Conservation (phyloP, 75 land plant genomes). For the Cunninghamia lanceolata region DNA sequence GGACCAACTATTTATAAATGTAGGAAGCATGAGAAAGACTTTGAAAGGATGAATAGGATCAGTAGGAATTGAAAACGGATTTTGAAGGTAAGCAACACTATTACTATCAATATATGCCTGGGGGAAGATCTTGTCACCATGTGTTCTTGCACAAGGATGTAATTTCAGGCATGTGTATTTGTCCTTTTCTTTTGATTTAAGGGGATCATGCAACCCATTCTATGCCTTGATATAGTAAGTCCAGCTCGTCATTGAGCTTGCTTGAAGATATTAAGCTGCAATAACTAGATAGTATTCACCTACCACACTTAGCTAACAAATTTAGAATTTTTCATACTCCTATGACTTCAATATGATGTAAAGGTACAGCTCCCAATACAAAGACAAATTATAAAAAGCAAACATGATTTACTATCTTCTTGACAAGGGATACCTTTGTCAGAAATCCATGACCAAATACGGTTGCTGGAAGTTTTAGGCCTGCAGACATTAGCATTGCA, state of each 20-base stretch:
- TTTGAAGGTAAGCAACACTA: not conserved
- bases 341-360: not conserved
- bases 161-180: not conserved
- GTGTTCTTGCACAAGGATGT: not conserved
- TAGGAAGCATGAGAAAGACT: not conserved
- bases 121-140: not conserved
- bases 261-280: not conserved
- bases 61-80: not conserved
- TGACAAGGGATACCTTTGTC: conserved; percentile 73
- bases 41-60: not conserved
- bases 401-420: not conserved
- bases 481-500: conserved; percentile 97
- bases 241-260: not conserved
- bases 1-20: not conserved
- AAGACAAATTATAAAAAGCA: not conserved
- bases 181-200: not conserved
- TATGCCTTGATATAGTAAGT: not conserved
- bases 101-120: not conserved
- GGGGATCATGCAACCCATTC: not conserved
- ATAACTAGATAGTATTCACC: not conserved
- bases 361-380: not conserved
- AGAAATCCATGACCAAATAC: conserved; percentile 99
- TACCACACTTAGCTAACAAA: not conserved
- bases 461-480: conserved; percentile 69
- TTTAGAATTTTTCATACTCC: not conserved